phyloP scores from a whole-genome alignment of 495 filamentous ascomycete genomes.

The Aspergillus asperescens region DNA sequence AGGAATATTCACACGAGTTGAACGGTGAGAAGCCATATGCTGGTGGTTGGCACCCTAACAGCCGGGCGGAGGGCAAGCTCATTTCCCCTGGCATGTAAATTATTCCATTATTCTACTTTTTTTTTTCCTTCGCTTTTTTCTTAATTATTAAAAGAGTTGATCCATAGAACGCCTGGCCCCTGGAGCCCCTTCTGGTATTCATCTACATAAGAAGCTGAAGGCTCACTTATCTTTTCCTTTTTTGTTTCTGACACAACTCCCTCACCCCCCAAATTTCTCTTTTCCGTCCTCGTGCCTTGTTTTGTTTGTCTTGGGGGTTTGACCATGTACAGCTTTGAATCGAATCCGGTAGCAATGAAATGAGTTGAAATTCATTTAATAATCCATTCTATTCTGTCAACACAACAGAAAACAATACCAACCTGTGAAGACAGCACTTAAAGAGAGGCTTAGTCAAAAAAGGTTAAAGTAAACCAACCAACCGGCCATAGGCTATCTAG shows the following conservation, averaged over 20 bases:
- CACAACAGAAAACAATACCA: too few species aligned
- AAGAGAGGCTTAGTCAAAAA: neutral
- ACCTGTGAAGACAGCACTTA: too few species aligned
- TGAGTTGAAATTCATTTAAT: conserved; percentile 12
- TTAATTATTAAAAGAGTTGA: conserved; percentile 5
- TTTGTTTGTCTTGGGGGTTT: conserved; percentile 14
- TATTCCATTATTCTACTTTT: too few species aligned
- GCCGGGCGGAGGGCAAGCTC: conserved; percentile 70
- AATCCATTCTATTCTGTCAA: too few species aligned
- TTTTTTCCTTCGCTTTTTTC: too few species aligned
- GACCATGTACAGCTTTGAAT: conserved; percentile 26
- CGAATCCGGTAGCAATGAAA: conserved; percentile 23
- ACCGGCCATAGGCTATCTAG: neutral
- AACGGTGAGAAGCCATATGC: conserved; percentile 66
- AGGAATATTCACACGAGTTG: conserved; percentile 60
- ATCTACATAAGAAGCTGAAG: neutral
- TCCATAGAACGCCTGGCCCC: neutral
- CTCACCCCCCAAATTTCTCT: too few species aligned
- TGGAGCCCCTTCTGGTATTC: neutral
- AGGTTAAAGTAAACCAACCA: neutral
- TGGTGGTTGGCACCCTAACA: conserved; percentile 81
- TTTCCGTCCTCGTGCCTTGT: conserved; percentile 9
- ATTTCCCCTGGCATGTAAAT: conserved; percentile 71
- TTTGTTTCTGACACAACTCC: too few species aligned
- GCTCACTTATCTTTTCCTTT: neutral